Base-by-base conservation (phyloP, 2,329 filamentous ascomycete species). In the Fusarium mangiferae region DNA sequence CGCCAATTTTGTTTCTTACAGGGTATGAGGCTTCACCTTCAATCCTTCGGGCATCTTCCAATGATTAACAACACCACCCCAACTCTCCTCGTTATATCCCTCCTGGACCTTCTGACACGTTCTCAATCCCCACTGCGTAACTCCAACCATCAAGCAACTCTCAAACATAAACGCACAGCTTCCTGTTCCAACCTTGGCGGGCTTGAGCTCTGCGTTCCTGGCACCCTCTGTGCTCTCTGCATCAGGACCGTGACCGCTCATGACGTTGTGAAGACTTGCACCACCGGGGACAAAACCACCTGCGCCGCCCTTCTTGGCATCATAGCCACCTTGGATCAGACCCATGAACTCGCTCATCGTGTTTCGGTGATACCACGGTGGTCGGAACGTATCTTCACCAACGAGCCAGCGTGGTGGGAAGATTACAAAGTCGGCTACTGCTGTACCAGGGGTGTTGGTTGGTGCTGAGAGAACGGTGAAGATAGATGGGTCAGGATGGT, bases 21-120 rank as follows among this genome's bases (percentile, higher is more conserved):
- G 55, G 22, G 75, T 67, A 42, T 79, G 77, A 18, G 68, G 59
- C 57, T 77, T 78, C 17, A 82, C 78, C 66, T 79, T 69, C 38
- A 75, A 63, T 2, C 80, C 83, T 41, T 82, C 81, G 0, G 86
- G 85, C 76, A 77, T 78, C 78, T 83, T 82, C 86, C 91, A 93
- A 78, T 92, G 89, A 48, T 90, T 87, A 81, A 89, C 89, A 59
- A 93, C 83, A 1, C 88, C 88, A 35, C 87, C 90, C 94, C 94
- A 98, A 80, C 93, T 95, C 85, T 97, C 93, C 65, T 91, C 90
- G 79, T 90, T 95, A 79, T 96, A 97, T 64, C 89, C 89, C 74
- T 90, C 86, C 84, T 90, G 88, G 22, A 89, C 85, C 81, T 88
- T 89, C 73, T 84, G 81, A 62, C 87, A 96, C 70, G 89, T 87